These are phyloP conservation scores for Aphanomyces stellatus DNA, from an alignment of 352 stramenopile genomes.

Conservation along the genomic window DNA sequence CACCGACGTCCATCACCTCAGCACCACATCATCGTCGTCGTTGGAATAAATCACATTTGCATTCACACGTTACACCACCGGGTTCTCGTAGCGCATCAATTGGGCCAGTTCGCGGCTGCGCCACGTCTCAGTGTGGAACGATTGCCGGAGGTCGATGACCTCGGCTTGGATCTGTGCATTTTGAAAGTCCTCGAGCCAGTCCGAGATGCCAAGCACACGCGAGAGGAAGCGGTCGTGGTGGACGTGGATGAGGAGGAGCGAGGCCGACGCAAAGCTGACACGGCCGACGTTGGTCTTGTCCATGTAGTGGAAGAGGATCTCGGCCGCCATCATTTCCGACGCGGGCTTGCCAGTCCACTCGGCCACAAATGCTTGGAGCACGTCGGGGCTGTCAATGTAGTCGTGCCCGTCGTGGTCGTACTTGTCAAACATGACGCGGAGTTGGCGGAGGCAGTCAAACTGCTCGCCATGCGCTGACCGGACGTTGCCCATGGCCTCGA, in stretches of 20 bases:
- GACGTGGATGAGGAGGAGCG: slow-evolving; percentile 81
- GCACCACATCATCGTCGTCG: background rate
- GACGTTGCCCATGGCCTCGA: slow-evolving; percentile 58
- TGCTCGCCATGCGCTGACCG: slow-evolving; percentile 47
- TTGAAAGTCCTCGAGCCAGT: slow-evolving; percentile 21
- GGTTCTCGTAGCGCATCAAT: background rate
- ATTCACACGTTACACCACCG: background rate
- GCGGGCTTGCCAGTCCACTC: slow-evolving; percentile 81
- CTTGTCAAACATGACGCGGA: slow-evolving; percentile 74
- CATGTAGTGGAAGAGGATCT: slow-evolving; percentile 84
- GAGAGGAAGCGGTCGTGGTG: slow-evolving; percentile 86
- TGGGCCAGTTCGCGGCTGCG: background rate
- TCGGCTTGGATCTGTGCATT: slow-evolving; percentile 11
- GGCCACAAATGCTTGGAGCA: slow-evolving; percentile 41
- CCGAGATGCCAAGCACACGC: slow-evolving; percentile 44
- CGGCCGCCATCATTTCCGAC: slow-evolving; percentile 61
- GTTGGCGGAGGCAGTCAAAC: slow-evolving; percentile 76
- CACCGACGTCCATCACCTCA: background rate
- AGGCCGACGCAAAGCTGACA: slow-evolving; percentile 76
- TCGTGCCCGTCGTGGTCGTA: slow-evolving; percentile 66
- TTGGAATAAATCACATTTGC: background rate
- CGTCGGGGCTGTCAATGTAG: slow-evolving; percentile 28
- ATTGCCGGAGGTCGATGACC: background rate
- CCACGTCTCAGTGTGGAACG: background rate
- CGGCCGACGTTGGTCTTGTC: slow-evolving; percentile 76